Conservation (phyloP, 208 protist species). For the Endotrypanum monterogeii region DNA sequence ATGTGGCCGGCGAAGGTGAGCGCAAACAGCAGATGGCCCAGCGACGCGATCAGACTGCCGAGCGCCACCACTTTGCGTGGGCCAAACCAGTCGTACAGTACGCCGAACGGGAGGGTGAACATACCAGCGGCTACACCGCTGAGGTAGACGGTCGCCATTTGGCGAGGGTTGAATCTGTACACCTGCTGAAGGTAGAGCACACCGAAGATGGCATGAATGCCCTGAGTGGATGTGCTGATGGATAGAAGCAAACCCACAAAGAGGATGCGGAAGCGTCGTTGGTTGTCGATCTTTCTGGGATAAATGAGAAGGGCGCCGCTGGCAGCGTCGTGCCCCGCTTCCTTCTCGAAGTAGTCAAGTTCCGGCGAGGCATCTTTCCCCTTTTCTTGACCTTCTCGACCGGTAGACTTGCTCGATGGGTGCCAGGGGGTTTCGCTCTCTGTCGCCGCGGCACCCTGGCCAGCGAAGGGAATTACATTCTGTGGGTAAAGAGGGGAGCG, state of each 20-base stretch:
- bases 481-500: conserved; percentile 16
- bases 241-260: conserved; percentile 36
- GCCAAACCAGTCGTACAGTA: conserved; percentile 44
- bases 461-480: conserved; percentile 5
- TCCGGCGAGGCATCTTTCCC: not conserved
- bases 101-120: conserved; percentile 30
- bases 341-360: not conserved
- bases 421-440: not conserved
- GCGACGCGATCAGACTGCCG: conserved; percentile 23
- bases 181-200: conserved; percentile 31
- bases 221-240: conserved; percentile 34
- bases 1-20: conserved; percentile 46
- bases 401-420: not conserved
- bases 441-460: not conserved
- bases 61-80: conserved; percentile 27
- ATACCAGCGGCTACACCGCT: conserved; percentile 28
- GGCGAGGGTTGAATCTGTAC: conserved; percentile 22
- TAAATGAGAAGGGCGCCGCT: conserved; percentile 28
- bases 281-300: conserved; percentile 40
- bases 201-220: conserved; percentile 39
- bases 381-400: no score
- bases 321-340: not conserved
- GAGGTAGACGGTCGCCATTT: conserved; percentile 38
- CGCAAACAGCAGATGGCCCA: conserved; percentile 41
- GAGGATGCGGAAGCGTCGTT: conserved; percentile 39